phyloP scores from a whole-genome alignment of 352 stramenopile genomes.

The Phytophthora ohioensis region DNA sequence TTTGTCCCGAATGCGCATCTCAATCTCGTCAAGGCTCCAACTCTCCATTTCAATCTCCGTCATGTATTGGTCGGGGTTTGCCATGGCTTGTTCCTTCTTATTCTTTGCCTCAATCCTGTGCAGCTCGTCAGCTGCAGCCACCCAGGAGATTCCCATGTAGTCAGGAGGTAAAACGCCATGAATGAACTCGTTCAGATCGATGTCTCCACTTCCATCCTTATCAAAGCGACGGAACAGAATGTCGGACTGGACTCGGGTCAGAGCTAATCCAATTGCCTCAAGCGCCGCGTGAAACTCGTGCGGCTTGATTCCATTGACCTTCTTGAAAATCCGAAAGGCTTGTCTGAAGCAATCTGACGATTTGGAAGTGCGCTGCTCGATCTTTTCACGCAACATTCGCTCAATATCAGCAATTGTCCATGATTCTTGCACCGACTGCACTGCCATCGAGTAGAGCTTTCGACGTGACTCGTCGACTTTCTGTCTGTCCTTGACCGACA shows the following conservation, averaged over 20 bases:
- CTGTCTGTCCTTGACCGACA: conserved; percentile 60
- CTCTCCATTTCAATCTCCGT: conserved; percentile 81
- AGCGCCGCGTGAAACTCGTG: conserved; percentile 76
- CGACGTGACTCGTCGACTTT: conserved; percentile 58
- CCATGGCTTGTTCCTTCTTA: conserved; percentile 60
- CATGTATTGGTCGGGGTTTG: conserved; percentile 70
- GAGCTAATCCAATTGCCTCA: conserved; percentile 60
- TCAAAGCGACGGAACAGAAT: conserved; percentile 79
- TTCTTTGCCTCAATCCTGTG: conserved; percentile 63
- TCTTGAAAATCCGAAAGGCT: conserved; percentile 86
- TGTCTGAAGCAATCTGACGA: conserved; percentile 86
- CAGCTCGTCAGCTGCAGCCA: conserved; percentile 79
- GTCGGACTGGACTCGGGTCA: conserved; percentile 63
- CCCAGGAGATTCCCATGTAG: conserved; percentile 77
- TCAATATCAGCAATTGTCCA: conserved; percentile 86
- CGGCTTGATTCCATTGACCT: conserved; percentile 80
- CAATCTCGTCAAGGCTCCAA: conserved; percentile 82
- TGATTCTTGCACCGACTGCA: conserved; percentile 70
- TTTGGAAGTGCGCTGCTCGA: conserved; percentile 79
- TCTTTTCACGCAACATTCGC: conserved; percentile 84
- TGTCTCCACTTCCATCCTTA: conserved; percentile 75
- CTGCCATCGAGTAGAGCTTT: conserved; percentile 69
- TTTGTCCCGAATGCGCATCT: conserved; percentile 83
- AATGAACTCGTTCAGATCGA: conserved; percentile 87
- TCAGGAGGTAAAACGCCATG: conserved; percentile 77